These are phyloP conservation scores for Carnegiea gigantea DNA, from an alignment of 179 eudicot species.

Conservation along the genomic window DNA sequence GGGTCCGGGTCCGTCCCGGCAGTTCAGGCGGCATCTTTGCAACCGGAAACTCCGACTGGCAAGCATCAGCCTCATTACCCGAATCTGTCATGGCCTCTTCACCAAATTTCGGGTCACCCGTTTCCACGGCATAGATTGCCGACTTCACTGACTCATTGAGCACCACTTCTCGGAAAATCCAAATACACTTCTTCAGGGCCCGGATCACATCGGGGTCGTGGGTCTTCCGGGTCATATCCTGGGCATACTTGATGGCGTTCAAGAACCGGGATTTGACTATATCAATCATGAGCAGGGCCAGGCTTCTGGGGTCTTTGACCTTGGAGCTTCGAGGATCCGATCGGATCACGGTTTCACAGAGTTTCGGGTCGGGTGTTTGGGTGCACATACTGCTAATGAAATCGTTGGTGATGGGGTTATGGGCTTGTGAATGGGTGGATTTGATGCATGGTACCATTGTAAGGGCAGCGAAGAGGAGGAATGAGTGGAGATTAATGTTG, in stretches of 20 bases:
- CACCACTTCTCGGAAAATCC: slow-evolving; percentile 26
- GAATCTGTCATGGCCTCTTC: slow-evolving; percentile 45
- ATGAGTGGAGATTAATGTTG: neutral
- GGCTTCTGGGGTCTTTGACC: slow-evolving; percentile 21
- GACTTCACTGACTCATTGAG: slow-evolving; percentile 18
- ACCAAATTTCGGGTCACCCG: slow-evolving; percentile 47
- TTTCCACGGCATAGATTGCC: slow-evolving; percentile 34
- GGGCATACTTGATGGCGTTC: slow-evolving; percentile 22
- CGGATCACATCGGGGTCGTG: slow-evolving; percentile 22
- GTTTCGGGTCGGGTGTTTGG: slow-evolving; percentile 35
- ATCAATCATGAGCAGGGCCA: slow-evolving; percentile 41
- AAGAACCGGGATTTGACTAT: slow-evolving; percentile 33
- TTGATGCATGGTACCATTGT: neutral
- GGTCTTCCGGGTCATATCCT: slow-evolving; percentile 21
- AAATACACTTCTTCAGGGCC: slow-evolving; percentile 30
- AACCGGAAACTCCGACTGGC: slow-evolving; percentile 19
- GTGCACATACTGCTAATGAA: slow-evolving; percentile 30
- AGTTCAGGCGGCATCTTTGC: slow-evolving; percentile 21
- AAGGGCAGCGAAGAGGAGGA: slow-evolving; percentile 11
- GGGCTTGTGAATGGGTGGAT: neutral
- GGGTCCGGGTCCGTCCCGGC: slow-evolving; percentile 19
- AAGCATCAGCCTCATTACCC: slow-evolving; percentile 40
- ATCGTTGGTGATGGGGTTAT: slow-evolving; percentile 21
- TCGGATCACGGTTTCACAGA: slow-evolving; percentile 37
- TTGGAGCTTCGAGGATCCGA: slow-evolving; percentile 43